phyloP scores from a whole-genome alignment of 192 early-diverging fungal species.

The Backusella parvicylindrica region DNA sequence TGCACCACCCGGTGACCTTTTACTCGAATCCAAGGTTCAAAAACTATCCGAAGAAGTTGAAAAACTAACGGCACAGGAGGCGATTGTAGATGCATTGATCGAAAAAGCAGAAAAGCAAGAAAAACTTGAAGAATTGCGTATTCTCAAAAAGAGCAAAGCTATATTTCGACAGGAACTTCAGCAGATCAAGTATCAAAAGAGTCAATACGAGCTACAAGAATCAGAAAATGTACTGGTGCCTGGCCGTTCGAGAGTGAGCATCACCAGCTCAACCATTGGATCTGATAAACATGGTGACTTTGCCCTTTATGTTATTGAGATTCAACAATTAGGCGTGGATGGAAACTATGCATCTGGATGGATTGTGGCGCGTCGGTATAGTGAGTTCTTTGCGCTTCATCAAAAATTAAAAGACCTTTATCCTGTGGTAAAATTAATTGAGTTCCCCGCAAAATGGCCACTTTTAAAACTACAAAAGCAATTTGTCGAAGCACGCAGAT shows the following conservation, averaged over 20 bases:
- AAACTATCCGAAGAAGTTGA: constrained; percentile 51
- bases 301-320: constrained; percentile 65
- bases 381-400: constrained; percentile 86
- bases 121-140: constrained; percentile 51
- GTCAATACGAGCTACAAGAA: constrained; percentile 54
- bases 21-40: constrained; percentile 52
- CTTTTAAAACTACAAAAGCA: constrained; percentile 61
- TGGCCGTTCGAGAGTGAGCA: constrained; percentile 43
- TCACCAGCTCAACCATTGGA: constrained; percentile 49
- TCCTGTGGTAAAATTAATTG: constrained; percentile 57
- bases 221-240: constrained; percentile 60
- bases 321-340: constrained; percentile 55
- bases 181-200: constrained; percentile 58
- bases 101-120: constrained; percentile 51
- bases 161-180: constrained; percentile 55
- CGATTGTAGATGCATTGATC: constrained; percentile 64
- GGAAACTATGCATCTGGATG: constrained; percentile 61
- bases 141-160: constrained; percentile 56
- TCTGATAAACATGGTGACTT: constrained; percentile 51
- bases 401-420: constrained; percentile 56
- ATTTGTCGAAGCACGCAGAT: constrained; percentile 67
- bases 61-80: constrained; percentile 58
- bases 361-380: constrained; percentile 76
- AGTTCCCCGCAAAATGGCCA: constrained; percentile 74
- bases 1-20: constrained; percentile 67